A percentile compares a stretch with the other conserved stretches of the same genome.
phyloP scores from a whole-genome alignment of 2,329 filamentous ascomycete species.

The Leptosphaerulina australis region DNA sequence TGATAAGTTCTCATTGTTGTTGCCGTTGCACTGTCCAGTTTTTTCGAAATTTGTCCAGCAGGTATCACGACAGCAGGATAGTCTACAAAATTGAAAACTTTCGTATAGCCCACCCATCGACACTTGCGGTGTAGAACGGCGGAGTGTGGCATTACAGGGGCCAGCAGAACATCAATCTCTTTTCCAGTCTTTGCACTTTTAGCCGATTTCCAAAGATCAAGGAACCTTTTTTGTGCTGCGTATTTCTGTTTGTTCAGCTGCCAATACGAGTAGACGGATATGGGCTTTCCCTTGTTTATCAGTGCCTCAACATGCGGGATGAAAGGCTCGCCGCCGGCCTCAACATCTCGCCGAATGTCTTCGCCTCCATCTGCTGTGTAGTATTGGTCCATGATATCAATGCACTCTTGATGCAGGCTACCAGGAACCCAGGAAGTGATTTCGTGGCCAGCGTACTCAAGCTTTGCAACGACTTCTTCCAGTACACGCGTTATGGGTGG shows the following conservation, averaged over 20 bases:
- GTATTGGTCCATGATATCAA: slow-evolving; percentile 65
- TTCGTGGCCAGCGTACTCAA: slow-evolving; percentile 60
- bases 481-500: slow-evolving; percentile 60
- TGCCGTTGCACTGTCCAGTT: slow-evolving; percentile 46
- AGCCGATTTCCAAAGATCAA: slow-evolving; percentile 63
- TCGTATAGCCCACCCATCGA: slow-evolving; percentile 63
- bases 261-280: slow-evolving; percentile 70
- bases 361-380: slow-evolving; percentile 69
- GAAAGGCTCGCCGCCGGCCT: slow-evolving; percentile 62
- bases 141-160: slow-evolving; percentile 66
- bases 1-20: slow-evolving; percentile 45
- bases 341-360: slow-evolving; percentile 63
- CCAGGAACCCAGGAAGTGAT: slow-evolving; percentile 60
- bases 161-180: slow-evolving; percentile 62
- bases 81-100: slow-evolving; percentile 67
- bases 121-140: slow-evolving; percentile 57
- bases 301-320: slow-evolving; percentile 59
- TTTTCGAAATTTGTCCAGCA: slow-evolving; percentile 54
- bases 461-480: slow-evolving; percentile 42
- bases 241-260: slow-evolving; percentile 66
- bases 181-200: slow-evolving; percentile 53
- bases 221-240: slow-evolving; percentile 60
- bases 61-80: slow-evolving; percentile 65
- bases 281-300: slow-evolving; percentile 52
- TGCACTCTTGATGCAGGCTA: slow-evolving; percentile 60